Base-by-base conservation (phyloP, 768 basidiomycete genomes). In the Paxillus rubicundulus region DNA sequence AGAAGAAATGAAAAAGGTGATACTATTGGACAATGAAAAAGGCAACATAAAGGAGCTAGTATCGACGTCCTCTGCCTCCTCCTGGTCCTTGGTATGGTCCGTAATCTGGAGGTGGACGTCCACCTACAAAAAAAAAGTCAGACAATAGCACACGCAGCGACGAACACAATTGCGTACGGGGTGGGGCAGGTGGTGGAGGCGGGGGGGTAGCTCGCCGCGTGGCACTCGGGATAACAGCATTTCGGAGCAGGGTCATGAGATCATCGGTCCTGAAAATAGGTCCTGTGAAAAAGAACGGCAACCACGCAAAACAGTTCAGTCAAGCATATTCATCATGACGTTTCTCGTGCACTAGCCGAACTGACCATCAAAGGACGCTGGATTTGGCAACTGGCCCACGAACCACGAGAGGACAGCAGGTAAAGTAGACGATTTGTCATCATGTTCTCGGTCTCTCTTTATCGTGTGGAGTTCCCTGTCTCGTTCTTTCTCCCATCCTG, bases 201-300 rank as follows among this genome's bases (percentile, higher is more conserved):
- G 86, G 82, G 12, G 85, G 81, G 48, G 80, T 80, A 3, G 77
- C 70, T 57, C 79, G 74, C 42, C 65, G 52, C 52, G 62, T 71
- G 12, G 67, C 78, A 53, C 83, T 85, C 1, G 92, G 89, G 50
- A 93, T 90, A 30, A 87, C 82, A 44, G 90, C 88, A 61, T 82
- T 89, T 33, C 84, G 79, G 69, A 97, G 86, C 28, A 92, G 64
- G 55, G 86, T 85, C 84, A 98, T 87, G 36, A 96, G 74, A 68
- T 96, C 93, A 28, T 97, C 94, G 1, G 88, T 86, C 51, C 90
- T 79, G 73, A 96, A 96, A 36, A 92, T 80, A 9, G 94, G 94
- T 4, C 93, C 93, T 95, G 59, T 18, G 47, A 54, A 49, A 30
- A 49, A 33, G 21, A 57, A 49, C 28, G 47, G 53, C 12, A 50